Evolutionary conservation across 177 flowering plant genomes (phyloP).

Genomic region (Vitis hybrid): DNA sequence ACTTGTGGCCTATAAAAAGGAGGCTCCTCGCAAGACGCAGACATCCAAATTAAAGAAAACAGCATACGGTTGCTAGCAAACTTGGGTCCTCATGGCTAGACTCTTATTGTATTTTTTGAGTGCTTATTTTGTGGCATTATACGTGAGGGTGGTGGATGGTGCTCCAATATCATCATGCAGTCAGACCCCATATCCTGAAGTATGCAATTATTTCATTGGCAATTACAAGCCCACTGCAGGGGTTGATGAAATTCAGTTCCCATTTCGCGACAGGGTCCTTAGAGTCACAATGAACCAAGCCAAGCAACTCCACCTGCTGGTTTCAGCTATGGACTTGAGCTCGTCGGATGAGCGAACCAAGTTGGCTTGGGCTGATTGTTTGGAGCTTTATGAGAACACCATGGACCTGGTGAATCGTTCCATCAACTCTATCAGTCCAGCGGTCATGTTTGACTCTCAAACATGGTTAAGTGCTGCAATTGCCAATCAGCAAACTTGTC

Average conservation of each 20-base stretch:
- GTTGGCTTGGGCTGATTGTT: constrained; percentile 52
- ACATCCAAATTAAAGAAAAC: background rate
- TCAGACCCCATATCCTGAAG: constrained; percentile 54
- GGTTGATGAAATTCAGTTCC: background rate
- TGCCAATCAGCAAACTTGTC: constrained; percentile 50
- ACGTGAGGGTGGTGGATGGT: constrained; percentile 12
- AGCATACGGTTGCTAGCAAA: background rate
- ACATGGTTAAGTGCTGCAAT: constrained; percentile 61
- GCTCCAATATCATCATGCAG: constrained; percentile 27
- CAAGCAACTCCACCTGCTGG: constrained; percentile 24
- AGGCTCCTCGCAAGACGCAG: too few species aligned
- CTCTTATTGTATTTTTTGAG: background rate
- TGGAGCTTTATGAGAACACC: constrained; percentile 50
- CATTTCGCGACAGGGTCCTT: constrained; percentile 32
- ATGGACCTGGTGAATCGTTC: constrained; percentile 37
- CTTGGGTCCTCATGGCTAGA: constrained; percentile 14
- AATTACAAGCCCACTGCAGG: constrained; percentile 6
- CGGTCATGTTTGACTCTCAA: constrained; percentile 19
- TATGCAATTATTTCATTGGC: constrained; percentile 31
- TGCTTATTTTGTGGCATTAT: background rate
- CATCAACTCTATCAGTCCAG: constrained; percentile 9
- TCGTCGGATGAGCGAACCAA: constrained; percentile 28
- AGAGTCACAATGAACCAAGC: constrained; percentile 37
- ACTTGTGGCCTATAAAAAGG: too few species aligned
- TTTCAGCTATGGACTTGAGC: constrained; percentile 30